These are phyloP conservation scores for Fraxinus pennsylvanica DNA, from an alignment of 257 asterid genomes.

Conservation along the genomic window DNA sequence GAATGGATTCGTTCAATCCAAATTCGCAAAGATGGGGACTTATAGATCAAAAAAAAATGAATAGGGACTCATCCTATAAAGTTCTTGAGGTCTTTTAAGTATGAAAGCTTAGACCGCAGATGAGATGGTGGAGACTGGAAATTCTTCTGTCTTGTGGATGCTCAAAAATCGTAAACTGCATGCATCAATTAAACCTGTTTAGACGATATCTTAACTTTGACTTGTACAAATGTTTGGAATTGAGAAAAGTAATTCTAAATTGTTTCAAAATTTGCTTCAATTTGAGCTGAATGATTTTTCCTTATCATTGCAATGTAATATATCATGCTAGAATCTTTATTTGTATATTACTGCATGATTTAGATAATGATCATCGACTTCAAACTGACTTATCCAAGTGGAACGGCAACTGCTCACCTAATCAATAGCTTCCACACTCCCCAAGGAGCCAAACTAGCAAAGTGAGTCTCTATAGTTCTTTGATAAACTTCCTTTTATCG, in stretches of 20 bases:
- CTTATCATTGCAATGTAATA: background rate
- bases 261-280: background rate
- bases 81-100: background rate
- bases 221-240: background rate
- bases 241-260: background rate
- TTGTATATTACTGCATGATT: background rate
- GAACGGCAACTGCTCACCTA: conserved; percentile 96
- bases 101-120: background rate
- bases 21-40: too few species aligned
- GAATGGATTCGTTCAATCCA: too few species aligned
- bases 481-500: background rate
- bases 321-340: background rate
- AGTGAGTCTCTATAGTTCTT: conserved; percentile 45
- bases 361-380: conserved; percentile 93
- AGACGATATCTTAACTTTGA: too few species aligned
- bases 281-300: background rate
- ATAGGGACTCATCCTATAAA: background rate
- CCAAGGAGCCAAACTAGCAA: conserved; percentile 90
- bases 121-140: too few species aligned
- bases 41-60: too few species aligned
- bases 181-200: background rate
- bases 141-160: too few species aligned
- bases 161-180: too few species aligned
- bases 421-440: conserved; percentile 97
- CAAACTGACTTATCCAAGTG: conserved; percentile 87